Percentiles rank a stretch among this genome's conserved stretches.
These are phyloP conservation scores for Ophiostoma novo-ulmi DNA, from an alignment of 2,329 filamentous ascomycete species.

Conservation along the genomic window DNA sequence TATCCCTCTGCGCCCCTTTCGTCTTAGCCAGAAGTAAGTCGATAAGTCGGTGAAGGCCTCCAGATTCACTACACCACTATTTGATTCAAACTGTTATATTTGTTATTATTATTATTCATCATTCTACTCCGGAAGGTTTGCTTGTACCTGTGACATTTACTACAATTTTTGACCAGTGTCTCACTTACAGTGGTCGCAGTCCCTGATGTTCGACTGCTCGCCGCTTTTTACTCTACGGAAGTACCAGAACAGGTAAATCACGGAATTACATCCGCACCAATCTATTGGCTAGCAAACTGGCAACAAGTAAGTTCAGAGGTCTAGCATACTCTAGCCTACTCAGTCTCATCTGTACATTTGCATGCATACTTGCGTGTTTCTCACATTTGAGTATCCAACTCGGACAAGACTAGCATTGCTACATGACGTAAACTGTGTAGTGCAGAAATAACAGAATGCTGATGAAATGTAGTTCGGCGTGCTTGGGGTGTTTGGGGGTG, in stretches of 20 bases:
- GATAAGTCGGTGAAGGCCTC: constrained; percentile 12
- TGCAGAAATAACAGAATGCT: constrained; percentile 2
- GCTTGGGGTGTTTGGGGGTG: not conserved
- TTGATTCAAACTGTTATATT: not conserved
- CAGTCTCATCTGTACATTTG: not conserved
- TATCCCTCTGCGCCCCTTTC: not conserved
- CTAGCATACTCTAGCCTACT: too few species aligned
- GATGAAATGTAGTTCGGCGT: not conserved
- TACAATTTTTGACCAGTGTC: not conserved
- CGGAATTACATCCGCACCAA: not conserved
- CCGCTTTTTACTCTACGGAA: not conserved
- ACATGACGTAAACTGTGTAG: not conserved
- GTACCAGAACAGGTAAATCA: not conserved
- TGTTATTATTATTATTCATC: not conserved
- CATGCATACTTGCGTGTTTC: not conserved
- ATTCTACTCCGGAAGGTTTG: not conserved
- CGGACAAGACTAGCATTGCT: not conserved
- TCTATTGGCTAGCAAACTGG: not conserved
- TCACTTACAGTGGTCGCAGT: not conserved
- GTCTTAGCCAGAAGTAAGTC: not conserved
- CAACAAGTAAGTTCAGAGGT: not conserved
- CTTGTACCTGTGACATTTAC: not conserved
- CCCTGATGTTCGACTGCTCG: not conserved
- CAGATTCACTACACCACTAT: not conserved
- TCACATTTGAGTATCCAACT: not conserved